Base-by-base conservation (phyloP, 116 monocot genomes). In the Trichopus zeylanicus region DNA sequence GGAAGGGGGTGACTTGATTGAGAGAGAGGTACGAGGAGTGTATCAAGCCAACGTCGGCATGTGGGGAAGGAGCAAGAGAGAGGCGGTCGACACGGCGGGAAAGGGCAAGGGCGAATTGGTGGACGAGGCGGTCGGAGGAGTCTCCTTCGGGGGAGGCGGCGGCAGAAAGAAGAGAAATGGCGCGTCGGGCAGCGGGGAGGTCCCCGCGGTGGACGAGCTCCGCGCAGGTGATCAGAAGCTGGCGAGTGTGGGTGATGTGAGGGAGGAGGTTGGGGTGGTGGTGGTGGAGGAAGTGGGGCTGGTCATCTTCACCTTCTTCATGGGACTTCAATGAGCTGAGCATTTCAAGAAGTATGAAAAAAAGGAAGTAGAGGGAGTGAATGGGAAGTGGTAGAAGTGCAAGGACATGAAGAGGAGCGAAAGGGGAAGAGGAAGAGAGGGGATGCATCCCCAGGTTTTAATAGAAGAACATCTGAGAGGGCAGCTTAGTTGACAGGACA, bases 1-100 rank as follows among this genome's bases (percentile, higher is more conserved):
- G 57, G 70, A 84, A 95, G 1, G 95, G 95, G 1, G 95, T 84
- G 75, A 95, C 70, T 46, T 95, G 73, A 72, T 90, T 89, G 72
- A 90, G 74, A 26, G 84, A 59, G 57, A 95, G 77, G 70, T 95
- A 90, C 33, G 86, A 69, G 4, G 86, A 25, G 42, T 63, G 63
- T n/a, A 52, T 54, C 21, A 64, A 22, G 48, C 10, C 21, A 18
- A 4, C n/a, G 15, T 64, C 27, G 3, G 49, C 19, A 26, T 35
- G 26, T 4, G 64, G 57, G 26, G 15, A 33, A 60, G 46, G 48
- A 67, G 56, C n/a, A n/a, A n/a, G n/a, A n/a, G n/a, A n/a, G 29
- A 67, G 60, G 19, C 61, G 60, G 57, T 60, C 70, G 31, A 82
- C 31, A n/a, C 69, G 84, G 70, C 74, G 81, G 53, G 78, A 67